A percentile compares a stretch with the other conserved stretches of the same genome.
Conservation (phyloP, 2,329 filamentous ascomycete species). For the Trichocomaceae sp. region DNA sequence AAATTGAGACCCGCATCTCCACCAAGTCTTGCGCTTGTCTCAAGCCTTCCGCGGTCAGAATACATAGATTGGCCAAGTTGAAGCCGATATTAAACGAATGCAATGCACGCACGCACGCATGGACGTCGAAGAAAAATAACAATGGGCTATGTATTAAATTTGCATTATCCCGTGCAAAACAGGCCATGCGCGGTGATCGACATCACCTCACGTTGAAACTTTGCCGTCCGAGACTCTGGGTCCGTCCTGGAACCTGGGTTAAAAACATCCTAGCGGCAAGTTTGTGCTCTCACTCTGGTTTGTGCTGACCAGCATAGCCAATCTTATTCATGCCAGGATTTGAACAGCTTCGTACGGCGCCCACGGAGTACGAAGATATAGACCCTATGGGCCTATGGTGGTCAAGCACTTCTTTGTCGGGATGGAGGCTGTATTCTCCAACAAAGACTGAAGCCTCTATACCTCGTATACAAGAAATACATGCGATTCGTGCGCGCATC, state of each 20-base stretch:
- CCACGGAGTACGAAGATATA: too few species aligned
- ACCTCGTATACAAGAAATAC: not conserved
- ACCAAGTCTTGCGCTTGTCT: not conserved
- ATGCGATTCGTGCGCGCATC: not conserved
- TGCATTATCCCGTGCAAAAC: not conserved
- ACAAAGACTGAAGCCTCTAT: not conserved
- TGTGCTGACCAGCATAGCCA: not conserved
- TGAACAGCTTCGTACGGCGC: too few species aligned
- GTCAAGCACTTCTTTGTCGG: too few species aligned
- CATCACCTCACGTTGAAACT: not conserved
- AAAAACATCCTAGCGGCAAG: not conserved
- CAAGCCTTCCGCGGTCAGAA: not conserved
- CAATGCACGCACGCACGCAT: too few species aligned
- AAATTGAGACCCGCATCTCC: not conserved
- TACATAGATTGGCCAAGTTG: not conserved
- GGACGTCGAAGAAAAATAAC: not conserved
- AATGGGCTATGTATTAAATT: not conserved
- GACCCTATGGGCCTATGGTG: too few species aligned
- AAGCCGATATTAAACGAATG: not conserved
- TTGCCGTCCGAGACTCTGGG: not conserved
- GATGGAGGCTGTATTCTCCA: too few species aligned
- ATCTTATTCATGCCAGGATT: not conserved
- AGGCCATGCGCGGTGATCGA: not conserved
- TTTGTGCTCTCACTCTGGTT: too few species aligned
- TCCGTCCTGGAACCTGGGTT: too few species aligned